Base-by-base conservation (phyloP, 1,139 yeast genomes). In the Candida buenavistaensis region DNA sequence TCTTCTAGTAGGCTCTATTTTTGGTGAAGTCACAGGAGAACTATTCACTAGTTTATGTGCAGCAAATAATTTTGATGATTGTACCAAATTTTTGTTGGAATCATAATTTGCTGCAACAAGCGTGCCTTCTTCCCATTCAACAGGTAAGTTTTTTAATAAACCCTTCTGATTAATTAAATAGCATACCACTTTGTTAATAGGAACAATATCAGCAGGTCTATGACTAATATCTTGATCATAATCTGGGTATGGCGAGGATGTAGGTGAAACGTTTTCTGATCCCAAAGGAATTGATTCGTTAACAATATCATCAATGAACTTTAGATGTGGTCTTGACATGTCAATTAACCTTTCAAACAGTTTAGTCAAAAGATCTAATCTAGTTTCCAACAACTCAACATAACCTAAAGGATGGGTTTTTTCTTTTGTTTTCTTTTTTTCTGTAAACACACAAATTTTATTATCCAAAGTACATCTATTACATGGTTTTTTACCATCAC, bases 401-500 rank as follows among this genome's bases (percentile, higher is more conserved):
- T 83, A 82, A 2, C 84, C 84, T 26, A 64, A 61, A 1, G 88
- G 82, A 47, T 80, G 82, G 30, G 63, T 61, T 51, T 79, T 78
- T 43, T 82, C 89, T 41, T 71, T 75, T 24, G 69, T 64, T 47
- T 77, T 77, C 56, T 75, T 77, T 62, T 82, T 74, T 44, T 82
- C 87, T 17, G 86, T 78, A 51, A 82, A 84, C 0, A 85, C 81
- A 57, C 94, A 84, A 27, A 83, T 72, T 54, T 82, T 83, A 56
- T 84, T 83, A 50, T 83, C 90, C 32, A 73, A 66, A 8, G 73
- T 60, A 53, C 94, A 84, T 35, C 83, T 68, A 27, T 78, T 71
- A 51, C 94, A 84, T 2, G 94, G 92, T 50, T 81, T 81, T 44
- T 76, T 73, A 12, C 94, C 94, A 46, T 84, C 88, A 57, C 90